A percentile compares a stretch with the other conserved stretches of the same genome.
These are phyloP conservation scores for Termitomyces titanicus DNA, from an alignment of 768 basidiomycete species.

Conservation along the genomic window DNA sequence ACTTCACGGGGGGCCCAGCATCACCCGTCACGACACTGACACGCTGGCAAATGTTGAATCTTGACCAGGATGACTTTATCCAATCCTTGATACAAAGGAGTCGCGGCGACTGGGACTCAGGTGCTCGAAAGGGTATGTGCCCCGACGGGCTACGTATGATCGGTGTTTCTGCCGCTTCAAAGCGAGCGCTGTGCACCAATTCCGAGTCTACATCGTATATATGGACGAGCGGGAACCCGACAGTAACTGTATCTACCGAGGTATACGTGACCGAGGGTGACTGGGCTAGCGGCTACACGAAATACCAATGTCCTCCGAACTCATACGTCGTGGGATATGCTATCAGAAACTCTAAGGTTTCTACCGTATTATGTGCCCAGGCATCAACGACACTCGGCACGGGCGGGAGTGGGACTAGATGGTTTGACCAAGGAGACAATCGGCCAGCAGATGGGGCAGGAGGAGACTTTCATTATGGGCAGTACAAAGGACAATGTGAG, in stretches of 20 bases:
- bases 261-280: constrained; percentile 10
- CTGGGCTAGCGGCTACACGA: constrained; percentile 14
- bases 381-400: constrained; percentile 5
- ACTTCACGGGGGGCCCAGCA: neutral
- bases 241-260: constrained; percentile 8
- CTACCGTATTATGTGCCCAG: constrained; percentile 12
- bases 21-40: constrained; percentile 4
- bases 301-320: constrained; percentile 14
- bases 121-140: constrained; percentile 15
- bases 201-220: constrained; percentile 5
- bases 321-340: constrained; percentile 13
- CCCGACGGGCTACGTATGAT: constrained; percentile 14
- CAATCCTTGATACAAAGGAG: constrained; percentile 7
- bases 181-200: constrained; percentile 11
- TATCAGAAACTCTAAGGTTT: constrained; percentile 10
- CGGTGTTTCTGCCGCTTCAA: constrained; percentile 12
- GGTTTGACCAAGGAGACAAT: constrained; percentile 13
- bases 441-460: constrained; percentile 5
- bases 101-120: constrained; percentile 14
- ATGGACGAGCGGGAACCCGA: constrained; percentile 12
- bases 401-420: constrained; percentile 7
- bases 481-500: constrained; percentile 11
- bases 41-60: constrained; percentile 14
- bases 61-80: constrained; percentile 13
- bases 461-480: constrained; percentile 11